Evolutionary conservation across 192 early-diverging fungal genomes (phyloP).

Genomic region (Rhizophagus clarus): DNA sequence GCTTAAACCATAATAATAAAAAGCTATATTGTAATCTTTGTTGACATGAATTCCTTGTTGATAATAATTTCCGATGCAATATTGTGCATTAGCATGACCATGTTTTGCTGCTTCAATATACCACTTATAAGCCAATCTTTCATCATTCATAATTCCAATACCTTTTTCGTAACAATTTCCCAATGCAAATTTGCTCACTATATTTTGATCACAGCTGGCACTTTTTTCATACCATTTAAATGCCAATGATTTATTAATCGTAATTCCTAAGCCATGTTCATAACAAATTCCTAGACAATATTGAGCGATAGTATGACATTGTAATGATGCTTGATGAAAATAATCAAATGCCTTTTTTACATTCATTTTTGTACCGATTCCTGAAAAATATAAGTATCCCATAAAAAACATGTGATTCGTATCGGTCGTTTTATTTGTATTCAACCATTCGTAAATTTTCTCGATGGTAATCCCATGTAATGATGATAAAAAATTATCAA

Average conservation of each 20-base stretch:
- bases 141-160: no score
- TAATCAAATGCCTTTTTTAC: background rate
- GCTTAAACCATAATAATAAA: conserved; percentile 60
- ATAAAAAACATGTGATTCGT: background rate
- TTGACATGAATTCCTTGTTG: conserved; percentile 70
- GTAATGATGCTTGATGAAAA: background rate
- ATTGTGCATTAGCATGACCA: conserved; percentile 35
- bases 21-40: conserved; percentile 65
- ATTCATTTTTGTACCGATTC: background rate
- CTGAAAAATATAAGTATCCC: background rate
- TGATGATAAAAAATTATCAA: background rate
- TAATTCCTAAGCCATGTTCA: background rate
- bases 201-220: no score
- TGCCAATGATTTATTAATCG: no score
- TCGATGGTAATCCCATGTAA: background rate
- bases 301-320: background rate
- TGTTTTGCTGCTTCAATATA: background rate
- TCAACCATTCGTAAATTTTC: background rate
- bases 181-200: no score
- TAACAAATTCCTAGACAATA: background rate
- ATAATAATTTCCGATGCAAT: conserved; percentile 78
- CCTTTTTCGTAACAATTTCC: no score
- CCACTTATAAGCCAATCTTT: no score
- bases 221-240: no score
- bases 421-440: background rate